Percentiles rank a stretch among this genome's conserved stretches.
phyloP scores from a whole-genome alignment of 73 alveolate genomes.

The Paraurostyla sp. region DNA sequence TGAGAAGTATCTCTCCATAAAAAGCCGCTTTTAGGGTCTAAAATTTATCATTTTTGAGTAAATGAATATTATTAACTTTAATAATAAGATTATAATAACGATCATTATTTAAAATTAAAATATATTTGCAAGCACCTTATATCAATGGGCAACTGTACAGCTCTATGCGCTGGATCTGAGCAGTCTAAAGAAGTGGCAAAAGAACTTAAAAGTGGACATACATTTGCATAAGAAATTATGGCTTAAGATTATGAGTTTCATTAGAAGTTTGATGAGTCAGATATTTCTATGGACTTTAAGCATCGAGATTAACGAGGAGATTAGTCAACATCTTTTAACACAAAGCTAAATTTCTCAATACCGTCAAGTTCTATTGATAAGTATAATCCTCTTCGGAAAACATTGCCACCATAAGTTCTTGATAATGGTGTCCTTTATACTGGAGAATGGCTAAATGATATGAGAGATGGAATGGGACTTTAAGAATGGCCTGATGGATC shows the following conservation, averaged over 20 bases:
- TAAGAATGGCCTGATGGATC: constrained; percentile 85
- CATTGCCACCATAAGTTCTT: not conserved
- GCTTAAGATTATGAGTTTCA: not conserved
- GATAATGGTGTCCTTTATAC: constrained; percentile 35
- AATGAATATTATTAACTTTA: not conserved
- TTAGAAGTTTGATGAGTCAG: too few relatives aligned
- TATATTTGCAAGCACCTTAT: too few relatives aligned
- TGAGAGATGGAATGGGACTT: constrained; percentile 75
- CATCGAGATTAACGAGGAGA: too few relatives aligned
- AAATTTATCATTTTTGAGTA: not conserved
- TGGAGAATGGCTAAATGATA: constrained; percentile 44
- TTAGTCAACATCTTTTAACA: too few relatives aligned
- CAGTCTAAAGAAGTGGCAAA: not conserved
- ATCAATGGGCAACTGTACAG: constrained; percentile 21
- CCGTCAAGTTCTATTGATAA: not conserved
- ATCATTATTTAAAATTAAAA: not conserved
- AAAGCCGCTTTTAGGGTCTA: constrained; percentile 15
- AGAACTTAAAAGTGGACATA: not conserved
- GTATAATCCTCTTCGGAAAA: not conserved
- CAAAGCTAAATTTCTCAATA: not conserved
- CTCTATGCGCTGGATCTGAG: not conserved
- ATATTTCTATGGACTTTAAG: too few relatives aligned
- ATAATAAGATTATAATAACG: not conserved
- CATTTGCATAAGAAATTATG: not conserved
- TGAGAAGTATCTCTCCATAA: not conserved